Percentiles rank a stretch among this genome's conserved stretches.
These are phyloP conservation scores for Sporothrix pallida DNA, from an alignment of 2,329 filamentous ascomycete genomes.

Conservation along the genomic window DNA sequence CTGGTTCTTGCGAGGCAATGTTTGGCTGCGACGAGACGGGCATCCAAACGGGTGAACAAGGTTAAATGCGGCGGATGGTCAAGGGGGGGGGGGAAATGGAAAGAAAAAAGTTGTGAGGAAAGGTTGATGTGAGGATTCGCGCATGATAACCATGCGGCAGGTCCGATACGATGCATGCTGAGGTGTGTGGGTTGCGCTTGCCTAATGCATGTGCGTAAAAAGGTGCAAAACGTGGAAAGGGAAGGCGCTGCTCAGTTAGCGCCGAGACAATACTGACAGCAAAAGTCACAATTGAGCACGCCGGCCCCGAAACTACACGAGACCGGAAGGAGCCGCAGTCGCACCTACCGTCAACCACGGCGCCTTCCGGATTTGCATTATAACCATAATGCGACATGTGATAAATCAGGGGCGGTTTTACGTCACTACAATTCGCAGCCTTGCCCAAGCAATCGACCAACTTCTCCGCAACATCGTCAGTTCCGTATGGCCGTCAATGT, in stretches of 20 bases:
- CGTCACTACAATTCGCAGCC: no score
- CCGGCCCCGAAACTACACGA: conserved; percentile 9
- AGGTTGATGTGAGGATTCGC: conserved; percentile 23
- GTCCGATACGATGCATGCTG: conserved; percentile 1
- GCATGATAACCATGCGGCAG: conserved; percentile 16
- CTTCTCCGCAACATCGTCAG: no score
- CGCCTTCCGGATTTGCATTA: neutral
- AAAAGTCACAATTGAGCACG: neutral
- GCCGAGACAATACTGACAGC: neutral
- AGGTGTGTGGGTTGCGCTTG: neutral
- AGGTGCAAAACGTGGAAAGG: neutral
- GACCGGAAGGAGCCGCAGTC: conserved; percentile 2
- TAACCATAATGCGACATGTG: no score
- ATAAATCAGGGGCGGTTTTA: no score
- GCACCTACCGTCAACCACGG: neutral
- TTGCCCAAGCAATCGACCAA: no score
- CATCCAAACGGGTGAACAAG: neutral
- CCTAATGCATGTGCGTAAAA: neutral
- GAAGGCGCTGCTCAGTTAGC: neutral
- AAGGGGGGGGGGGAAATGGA: no score
- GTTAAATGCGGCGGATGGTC: neutral
- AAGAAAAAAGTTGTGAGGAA: neutral
- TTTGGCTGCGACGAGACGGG: neutral
- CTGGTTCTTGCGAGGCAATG: neutral
- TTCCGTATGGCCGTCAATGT: no score